Conservation (phyloP, 2,329 filamentous ascomycete genomes). For the Ceratocystis cubensis region DNA sequence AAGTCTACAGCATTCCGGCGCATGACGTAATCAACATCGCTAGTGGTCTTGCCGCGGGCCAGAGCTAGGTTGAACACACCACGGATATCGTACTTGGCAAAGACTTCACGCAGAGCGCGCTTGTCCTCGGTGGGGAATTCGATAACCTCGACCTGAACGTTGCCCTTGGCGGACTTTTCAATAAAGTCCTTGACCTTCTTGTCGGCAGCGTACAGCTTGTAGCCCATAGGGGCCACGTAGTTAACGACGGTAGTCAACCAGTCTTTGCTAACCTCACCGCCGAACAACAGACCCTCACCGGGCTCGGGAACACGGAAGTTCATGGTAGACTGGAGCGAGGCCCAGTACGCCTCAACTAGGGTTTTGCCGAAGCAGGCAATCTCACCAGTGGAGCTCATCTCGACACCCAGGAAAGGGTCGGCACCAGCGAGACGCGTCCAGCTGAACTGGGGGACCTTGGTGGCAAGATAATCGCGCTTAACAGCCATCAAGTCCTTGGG, state of each 20-base stretch:
- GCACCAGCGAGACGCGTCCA: constrained; percentile 97
- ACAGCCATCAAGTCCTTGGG: constrained; percentile 77
- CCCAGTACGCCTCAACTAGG: constrained; percentile 94
- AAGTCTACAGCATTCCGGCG: constrained; percentile 91
- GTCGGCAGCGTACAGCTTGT: constrained; percentile 85
- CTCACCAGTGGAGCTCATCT: constrained; percentile 95
- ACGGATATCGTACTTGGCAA: constrained; percentile 90
- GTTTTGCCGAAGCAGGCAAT: constrained; percentile 98
- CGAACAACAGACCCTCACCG: constrained; percentile 89
- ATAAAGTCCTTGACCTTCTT: constrained; percentile 70
- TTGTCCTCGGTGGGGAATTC: constrained; percentile 97
- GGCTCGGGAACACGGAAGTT: constrained; percentile 85
- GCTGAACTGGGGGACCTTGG: constrained; percentile 97
- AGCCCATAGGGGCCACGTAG: constrained; percentile 76
- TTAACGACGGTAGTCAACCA: constrained; percentile 70
- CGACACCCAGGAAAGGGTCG: constrained; percentile 93
- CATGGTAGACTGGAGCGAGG: constrained; percentile 91
- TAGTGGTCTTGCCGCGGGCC: constrained; percentile 65
- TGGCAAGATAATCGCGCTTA: constrained; percentile 85
- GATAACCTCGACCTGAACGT: constrained; percentile 70
- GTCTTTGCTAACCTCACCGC: constrained; percentile 62
- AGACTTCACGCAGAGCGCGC: constrained; percentile 83
- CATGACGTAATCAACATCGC: constrained; percentile 97
- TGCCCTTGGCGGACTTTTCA: constrained; percentile 55
- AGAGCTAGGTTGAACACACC: constrained; percentile 92